Evolutionary conservation across 495 filamentous ascomycete species (phyloP), one percentile per base, ranked within the genome.

Genomic region (Penicillium ochrochloron): DNA sequence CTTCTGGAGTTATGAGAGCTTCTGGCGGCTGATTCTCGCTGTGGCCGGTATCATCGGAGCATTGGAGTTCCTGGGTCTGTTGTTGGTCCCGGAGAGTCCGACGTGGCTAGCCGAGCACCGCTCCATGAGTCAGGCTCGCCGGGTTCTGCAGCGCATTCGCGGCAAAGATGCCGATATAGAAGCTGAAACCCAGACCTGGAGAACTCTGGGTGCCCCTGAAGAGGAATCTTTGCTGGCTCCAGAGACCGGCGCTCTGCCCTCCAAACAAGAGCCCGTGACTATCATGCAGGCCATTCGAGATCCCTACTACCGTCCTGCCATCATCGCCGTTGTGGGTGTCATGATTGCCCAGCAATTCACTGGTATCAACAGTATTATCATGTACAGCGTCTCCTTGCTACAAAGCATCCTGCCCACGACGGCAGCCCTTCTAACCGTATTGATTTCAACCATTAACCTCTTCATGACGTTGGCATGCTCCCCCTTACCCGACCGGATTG

Each of bases 331-430:
- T 15, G 85, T 94, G 21, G 92, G 88, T 5, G 88, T 97, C 65
- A 98, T 98, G 96, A 78, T 94, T 39, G 89, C 91, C 10, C 95
- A 99, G 70, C 95, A 99, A 71, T 82, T 99, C 25, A 90, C 87
- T 34, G 94, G 94, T 31, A 93, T 99, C 78, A 99, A 99, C 82
- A 93, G 90, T 60, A 93, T 98, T 67, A 89, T 99, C 74, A 97
- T 99, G 93, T 98, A 99, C 76, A 95, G 92, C 9, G 95, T 99
- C 3, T 91, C 91, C 5, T 86, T 98, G 2, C 83, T 99, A 39
- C 84, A 88, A 39, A 85, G 82, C 50, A 85, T 97, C 11, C 78
- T 98, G 0, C 90, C 91, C 9, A 87, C 89, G 27, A 90, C 84
- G 34, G 92, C 93, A 0, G 90, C 89, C 0, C 75, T 92, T 6